Conservation (phyloP, 139 green algal genomes). For the Micractinium sp. region DNA sequence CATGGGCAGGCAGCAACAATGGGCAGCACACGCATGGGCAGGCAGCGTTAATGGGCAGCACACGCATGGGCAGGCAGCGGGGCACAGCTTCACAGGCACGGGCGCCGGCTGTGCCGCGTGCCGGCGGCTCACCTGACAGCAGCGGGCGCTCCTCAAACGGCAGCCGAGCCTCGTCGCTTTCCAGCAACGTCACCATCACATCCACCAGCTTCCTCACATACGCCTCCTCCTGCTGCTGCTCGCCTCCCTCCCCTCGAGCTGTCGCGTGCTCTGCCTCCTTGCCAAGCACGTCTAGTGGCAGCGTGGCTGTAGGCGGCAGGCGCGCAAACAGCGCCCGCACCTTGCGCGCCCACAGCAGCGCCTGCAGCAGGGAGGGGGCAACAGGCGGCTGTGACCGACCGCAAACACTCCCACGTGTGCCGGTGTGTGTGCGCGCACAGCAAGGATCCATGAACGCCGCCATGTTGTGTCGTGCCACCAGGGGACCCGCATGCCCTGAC, state of each 20-base stretch:
- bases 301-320: neutral
- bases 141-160: conserved; percentile 13
- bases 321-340: conserved; percentile 8
- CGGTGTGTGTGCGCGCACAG: too few species aligned
- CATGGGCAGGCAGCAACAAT: too few species aligned
- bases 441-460: too few species aligned
- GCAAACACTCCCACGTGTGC: too few species aligned
- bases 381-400: too few species aligned
- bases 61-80: neutral
- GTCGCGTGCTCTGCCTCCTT: neutral
- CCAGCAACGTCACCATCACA: neutral
- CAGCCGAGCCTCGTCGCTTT: neutral
- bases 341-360: conserved; percentile 21
- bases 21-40: too few species aligned
- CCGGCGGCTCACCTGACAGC: neutral
- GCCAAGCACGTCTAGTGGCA: neutral
- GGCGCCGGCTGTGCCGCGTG: too few species aligned
- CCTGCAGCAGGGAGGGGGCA: neutral
- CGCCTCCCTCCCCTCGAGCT: neutral
- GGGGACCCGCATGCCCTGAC: too few species aligned
- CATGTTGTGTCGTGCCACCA: too few species aligned
- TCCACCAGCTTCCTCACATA: neutral
- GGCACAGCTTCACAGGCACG: neutral
- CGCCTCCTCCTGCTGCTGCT: neutral
- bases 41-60: too few species aligned